Evolutionary conservation across 2,329 filamentous ascomycete genomes (phyloP).

Genomic region (Scopulariopsis brevicaulis): DNA sequence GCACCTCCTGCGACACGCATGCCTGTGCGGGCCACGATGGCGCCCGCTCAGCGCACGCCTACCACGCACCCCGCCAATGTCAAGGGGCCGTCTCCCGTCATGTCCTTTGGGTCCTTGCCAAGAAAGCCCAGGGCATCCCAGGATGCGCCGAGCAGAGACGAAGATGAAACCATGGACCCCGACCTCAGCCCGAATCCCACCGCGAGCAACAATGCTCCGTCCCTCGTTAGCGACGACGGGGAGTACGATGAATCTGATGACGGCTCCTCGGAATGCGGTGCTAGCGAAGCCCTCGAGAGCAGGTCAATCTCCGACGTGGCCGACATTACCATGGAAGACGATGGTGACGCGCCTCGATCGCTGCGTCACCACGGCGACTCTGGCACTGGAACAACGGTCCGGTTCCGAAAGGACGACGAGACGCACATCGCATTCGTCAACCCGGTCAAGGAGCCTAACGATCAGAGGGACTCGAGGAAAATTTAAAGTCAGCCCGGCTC

Average conservation of each 20-base stretch:
- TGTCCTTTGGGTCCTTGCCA: background rate
- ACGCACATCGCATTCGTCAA: constrained; percentile 46
- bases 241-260: constrained; percentile 66
- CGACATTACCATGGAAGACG: constrained; percentile 48
- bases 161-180: constrained; percentile 39
- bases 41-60: background rate
- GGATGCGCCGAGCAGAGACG: background rate
- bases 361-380: constrained; percentile 29
- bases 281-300: constrained; percentile 44
- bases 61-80: background rate
- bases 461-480: constrained; percentile 14
- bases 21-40: background rate
- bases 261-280: constrained; percentile 46
- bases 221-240: constrained; percentile 69
- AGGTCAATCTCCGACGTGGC: constrained; percentile 48
- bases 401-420: constrained; percentile 40
- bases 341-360: constrained; percentile 27
- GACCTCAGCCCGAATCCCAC: constrained; percentile 59
- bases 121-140: background rate
- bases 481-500: constrained; percentile 8
- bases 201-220: constrained; percentile 68
- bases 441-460: constrained; percentile 28
- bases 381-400: constrained; percentile 26
- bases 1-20: background rate
- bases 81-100: background rate